These are phyloP conservation scores for Lachnellula hyalina DNA, from an alignment of 2,329 filamentous ascomycete genomes.

Conservation along the genomic window DNA sequence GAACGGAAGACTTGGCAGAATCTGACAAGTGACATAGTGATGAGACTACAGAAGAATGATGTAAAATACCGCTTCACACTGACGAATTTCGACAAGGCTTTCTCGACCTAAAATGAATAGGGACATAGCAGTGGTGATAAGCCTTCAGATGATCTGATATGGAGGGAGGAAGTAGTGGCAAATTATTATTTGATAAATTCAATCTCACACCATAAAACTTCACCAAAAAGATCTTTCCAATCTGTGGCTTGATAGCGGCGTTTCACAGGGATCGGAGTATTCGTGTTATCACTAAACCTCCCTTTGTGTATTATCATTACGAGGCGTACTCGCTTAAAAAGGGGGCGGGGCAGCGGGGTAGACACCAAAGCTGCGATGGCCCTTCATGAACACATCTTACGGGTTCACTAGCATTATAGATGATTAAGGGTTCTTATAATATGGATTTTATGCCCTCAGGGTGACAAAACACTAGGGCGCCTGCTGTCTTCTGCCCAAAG, in stretches of 20 bases:
- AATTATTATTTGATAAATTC: too few species aligned
- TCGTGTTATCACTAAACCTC: too few species aligned
- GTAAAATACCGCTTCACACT: constrained; percentile 68
- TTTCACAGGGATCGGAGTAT: too few species aligned
- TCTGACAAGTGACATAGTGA: constrained; percentile 32
- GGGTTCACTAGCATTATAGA: not conserved
- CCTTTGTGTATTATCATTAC: too few species aligned
- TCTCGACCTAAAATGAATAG: not conserved
- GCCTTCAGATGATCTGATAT: not conserved
- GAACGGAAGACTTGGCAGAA: not conserved
- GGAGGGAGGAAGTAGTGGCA: too few species aligned
- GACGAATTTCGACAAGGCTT: constrained; percentile 61
- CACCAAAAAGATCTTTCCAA: too few species aligned
- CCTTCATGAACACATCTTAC: too few species aligned
- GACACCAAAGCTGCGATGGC: too few species aligned
- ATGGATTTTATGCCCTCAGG: not conserved
- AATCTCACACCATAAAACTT: too few species aligned
- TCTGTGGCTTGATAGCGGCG: too few species aligned
- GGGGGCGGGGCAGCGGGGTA: too few species aligned
- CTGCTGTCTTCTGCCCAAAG: constrained; percentile 1
- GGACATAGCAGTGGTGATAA: not conserved
- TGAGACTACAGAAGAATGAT: constrained; percentile 63
- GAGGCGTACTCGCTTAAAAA: too few species aligned
- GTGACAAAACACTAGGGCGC: not conserved
- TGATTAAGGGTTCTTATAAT: not conserved